phyloP scores from a whole-genome alignment of 345 rosid genomes.

The Gossypium anomalum region DNA sequence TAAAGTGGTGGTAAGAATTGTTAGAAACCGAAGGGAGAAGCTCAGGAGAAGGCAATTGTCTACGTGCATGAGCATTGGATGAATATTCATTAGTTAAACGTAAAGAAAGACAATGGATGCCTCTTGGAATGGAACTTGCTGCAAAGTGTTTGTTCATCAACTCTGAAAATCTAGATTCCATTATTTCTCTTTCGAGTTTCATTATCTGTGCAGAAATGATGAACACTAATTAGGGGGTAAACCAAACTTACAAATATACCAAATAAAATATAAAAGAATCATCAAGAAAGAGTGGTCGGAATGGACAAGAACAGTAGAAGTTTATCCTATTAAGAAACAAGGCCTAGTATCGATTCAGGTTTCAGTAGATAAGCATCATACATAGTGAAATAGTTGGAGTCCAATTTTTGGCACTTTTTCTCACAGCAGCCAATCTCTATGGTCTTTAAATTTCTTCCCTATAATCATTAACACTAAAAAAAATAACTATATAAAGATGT shows the following conservation, averaged over 20 bases:
- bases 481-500: no score
- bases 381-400: no score
- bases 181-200: conserved; percentile 73
- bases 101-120: conserved; percentile 92
- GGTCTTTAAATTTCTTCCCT: no score
- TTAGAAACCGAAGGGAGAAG: conserved; percentile 85
- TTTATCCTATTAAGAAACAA: no score
- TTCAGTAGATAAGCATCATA: no score
- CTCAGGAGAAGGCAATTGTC: conserved; percentile 93
- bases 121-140: conserved; percentile 94
- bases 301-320: no score
- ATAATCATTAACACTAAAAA: no score
- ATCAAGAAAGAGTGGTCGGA: no score
- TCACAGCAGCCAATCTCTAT: no score
- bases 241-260: background rate
- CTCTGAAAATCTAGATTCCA: conserved; percentile 88
- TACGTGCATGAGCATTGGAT: conserved; percentile 95
- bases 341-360: no score
- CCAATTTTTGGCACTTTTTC: no score
- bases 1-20: conserved; percentile 79
- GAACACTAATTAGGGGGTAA: background rate
- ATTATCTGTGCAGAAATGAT: conserved; percentile 59
- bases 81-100: conserved; percentile 97
- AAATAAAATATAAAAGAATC: no score
- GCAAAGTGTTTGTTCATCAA: conserved; percentile 98